These are phyloP conservation scores for Boletus rex-veris DNA, from an alignment of 768 basidiomycete genomes.

Conservation along the genomic window DNA sequence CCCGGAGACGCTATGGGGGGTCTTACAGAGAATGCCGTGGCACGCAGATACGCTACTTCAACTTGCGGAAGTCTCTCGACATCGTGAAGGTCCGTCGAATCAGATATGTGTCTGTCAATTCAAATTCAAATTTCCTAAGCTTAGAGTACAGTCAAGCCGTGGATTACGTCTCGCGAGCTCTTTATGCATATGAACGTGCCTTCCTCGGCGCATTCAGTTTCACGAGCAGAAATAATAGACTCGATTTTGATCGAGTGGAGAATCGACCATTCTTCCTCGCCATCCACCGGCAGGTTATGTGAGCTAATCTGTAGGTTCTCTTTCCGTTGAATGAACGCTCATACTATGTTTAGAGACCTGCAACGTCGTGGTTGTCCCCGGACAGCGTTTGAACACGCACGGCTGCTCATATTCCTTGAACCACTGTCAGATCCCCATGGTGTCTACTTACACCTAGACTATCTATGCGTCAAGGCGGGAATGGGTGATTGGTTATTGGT, in stretches of 20 bases:
- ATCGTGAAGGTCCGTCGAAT: too few relatives aligned
- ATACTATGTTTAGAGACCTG: slow-evolving; percentile 54
- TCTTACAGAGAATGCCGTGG: slow-evolving; percentile 77
- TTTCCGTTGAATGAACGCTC: not conserved
- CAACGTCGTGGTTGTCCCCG: slow-evolving; percentile 86
- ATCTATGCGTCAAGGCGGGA: slow-evolving; percentile 75
- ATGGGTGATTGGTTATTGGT: slow-evolving; percentile 81
- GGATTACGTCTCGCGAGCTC: slow-evolving; percentile 83
- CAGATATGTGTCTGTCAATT: too few relatives aligned
- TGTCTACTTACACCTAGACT: slow-evolving; percentile 77
- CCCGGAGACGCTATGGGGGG: slow-evolving; percentile 71
- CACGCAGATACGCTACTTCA: slow-evolving; percentile 79
- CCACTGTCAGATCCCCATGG: slow-evolving; percentile 90
- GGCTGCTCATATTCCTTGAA: slow-evolving; percentile 81
- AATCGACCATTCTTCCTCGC: slow-evolving; percentile 92
- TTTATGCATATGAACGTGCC: slow-evolving; percentile 90
- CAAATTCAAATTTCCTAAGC: too few relatives aligned
- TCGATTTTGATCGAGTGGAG: slow-evolving; percentile 89
- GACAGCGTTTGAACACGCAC: slow-evolving; percentile 88
- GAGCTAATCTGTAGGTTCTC: slow-evolving; percentile 25
- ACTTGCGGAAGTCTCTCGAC: slow-evolving; percentile 19
- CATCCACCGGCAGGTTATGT: slow-evolving; percentile 78
- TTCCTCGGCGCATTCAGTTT: slow-evolving; percentile 87
- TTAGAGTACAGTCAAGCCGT: slow-evolving; percentile 74
- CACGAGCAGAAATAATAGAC: slow-evolving; percentile 71